phyloP scores from a whole-genome alignment of 2,329 filamentous ascomycete species.

The Calonectria honghensis region DNA sequence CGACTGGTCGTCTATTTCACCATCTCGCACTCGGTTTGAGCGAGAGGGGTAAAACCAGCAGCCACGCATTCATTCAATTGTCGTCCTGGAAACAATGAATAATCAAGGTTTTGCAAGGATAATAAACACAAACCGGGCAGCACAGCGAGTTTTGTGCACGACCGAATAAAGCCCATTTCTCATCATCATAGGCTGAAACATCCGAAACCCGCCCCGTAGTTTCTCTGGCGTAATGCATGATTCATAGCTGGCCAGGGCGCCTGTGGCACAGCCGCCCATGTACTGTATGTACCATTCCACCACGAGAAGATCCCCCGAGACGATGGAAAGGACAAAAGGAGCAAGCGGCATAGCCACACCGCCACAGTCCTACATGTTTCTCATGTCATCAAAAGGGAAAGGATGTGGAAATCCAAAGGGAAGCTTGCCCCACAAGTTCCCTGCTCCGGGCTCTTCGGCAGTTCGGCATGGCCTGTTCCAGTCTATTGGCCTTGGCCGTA shows the following conservation, averaged over 20 bases:
- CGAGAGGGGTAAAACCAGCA: not conserved
- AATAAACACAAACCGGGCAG: not conserved
- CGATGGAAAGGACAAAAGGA: not conserved
- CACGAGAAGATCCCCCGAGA: not conserved
- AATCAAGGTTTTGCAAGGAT: not conserved
- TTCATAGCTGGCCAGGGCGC: conserved; percentile 9
- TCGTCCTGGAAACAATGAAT: not conserved
- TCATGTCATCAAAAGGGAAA: not conserved
- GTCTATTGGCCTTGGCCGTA: conserved; percentile 1
- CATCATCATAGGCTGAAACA: not conserved
- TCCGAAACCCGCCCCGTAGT: not conserved
- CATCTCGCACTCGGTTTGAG: not conserved
- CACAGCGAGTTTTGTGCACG: not conserved
- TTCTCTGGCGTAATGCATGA: conserved; percentile 20
- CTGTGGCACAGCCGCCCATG: conserved; percentile 2
- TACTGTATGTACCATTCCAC: conserved; percentile 13
- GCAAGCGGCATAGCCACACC: not conserved
- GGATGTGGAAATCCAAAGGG: not conserved
- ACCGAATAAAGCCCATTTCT: not conserved
- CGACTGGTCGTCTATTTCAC: not conserved
- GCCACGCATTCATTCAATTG: no score
- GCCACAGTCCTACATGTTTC: conserved; percentile 16
- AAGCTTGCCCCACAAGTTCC: conserved; percentile 15
- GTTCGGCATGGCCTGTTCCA: conserved; percentile 7
- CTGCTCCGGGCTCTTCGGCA: not conserved